Base-by-base conservation (phyloP, 306 rosid genomes). In the Cucurbita pepo region DNA sequence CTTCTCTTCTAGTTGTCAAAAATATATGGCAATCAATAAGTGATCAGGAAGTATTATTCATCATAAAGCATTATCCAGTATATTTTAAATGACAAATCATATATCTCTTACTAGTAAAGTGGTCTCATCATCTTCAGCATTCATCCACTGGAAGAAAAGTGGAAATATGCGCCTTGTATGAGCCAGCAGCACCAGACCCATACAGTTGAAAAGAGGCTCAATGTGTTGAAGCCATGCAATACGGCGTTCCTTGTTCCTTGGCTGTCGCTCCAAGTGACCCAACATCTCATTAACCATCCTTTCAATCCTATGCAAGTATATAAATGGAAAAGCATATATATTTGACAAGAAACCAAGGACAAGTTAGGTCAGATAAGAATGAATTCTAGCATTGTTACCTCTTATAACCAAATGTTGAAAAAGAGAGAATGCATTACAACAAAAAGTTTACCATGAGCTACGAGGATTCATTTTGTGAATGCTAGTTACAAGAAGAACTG, bases 181-280 rank as follows among this genome's bases (percentile, higher is more conserved):
- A 66, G 96, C 97, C 81, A 90, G 85, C 78, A 94, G 73, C 78
- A 89, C 72, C 52, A 93, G 81, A 61, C 96, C 97, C 74, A 85
- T 83, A 72, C 84, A 80, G 72, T 76, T 81, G 76, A 94, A 82
- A 73, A 90, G 78, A 30, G 88, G 79, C 65, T 82, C 90, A 6
- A 78, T 76, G 82, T 71, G 80, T 81, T 85, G 83, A 78, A 94
- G 97, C 98, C 98, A 94, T 25, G 83, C 84, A 79, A 90, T 74
- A 69, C 97, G 91, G 13, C 96, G 96, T 59, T 94, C 96, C 86
- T 80, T 90, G 82, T 89, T 86, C 73, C 87, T 86, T 55, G 98
- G 96, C 72, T 85, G 96, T 73, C 98, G 95, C 83, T 94, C 98
- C 86, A 94, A 79, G 83, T 94, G 98, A 83, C 88, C 84, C 73